Base-by-base conservation (phyloP, 2,329 filamentous ascomycete species). In the Epichloe gansuensis region DNA sequence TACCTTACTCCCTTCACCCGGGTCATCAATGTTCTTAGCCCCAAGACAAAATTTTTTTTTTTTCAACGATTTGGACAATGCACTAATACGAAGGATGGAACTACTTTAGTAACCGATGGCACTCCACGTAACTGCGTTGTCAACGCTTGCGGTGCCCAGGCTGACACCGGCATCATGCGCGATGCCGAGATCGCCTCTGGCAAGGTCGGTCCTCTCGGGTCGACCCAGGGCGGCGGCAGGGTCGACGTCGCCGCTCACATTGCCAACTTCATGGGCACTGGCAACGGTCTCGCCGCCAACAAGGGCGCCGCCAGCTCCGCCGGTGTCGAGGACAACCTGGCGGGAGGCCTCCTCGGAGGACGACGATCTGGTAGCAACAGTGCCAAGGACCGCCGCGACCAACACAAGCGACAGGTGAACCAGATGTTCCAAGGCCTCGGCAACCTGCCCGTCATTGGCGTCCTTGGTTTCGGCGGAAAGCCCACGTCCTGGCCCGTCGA, bases 241-340 rank as follows among this genome's bases (percentile, higher is more conserved):
- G 47, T 50, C 46, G 40, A 54, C 4, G 15, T 49, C 2, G 52
- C 51, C 8, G 52, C 49, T 21, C 38, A 54, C 47, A 17, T 35
- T 9, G 21, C 13, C 46, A 5, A 60, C 8, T 54, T 48, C 41
- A 54, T 54, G 52, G 52, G 52, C 3, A 34, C 47, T 2, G 43
- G 52, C 5, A 36, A 23, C 23, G 45, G 45, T 3, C 36, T 36
- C 7, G 7, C 36, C 21, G 9, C 35, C 40, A 35, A 36, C 5
- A 25, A 47, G 25, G 38, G 47, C 8, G 25, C 34, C 11, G 9
- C 40, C 15, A 31, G 60, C 36, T 65, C 68, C 31, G 62, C 63
- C 7, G 71, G 72, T 21, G 65, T 68, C n/a, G 70, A 72, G 64
- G 68, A 74, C 51, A 62, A 70, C 44, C 66, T 72, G 27, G 66